These are phyloP conservation scores for Phyllosticta capitalensis DNA, from an alignment of 2,329 filamentous ascomycete species.

Conservation along the genomic window DNA sequence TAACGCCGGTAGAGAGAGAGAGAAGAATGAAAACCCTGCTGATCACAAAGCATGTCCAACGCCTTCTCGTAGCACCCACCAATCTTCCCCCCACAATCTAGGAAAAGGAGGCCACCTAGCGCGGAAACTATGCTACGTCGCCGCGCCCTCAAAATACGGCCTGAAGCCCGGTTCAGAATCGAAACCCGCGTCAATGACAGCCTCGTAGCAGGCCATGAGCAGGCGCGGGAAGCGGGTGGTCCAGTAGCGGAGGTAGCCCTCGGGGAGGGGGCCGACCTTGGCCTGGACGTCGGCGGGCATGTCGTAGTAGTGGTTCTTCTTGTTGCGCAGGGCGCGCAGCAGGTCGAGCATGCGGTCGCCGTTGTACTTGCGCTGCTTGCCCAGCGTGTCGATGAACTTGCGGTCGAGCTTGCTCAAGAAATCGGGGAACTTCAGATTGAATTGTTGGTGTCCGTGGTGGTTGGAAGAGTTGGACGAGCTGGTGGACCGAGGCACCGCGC, in stretches of 20 bases:
- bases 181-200: constrained; percentile 58
- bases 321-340: constrained; percentile 81
- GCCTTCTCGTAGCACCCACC: no score
- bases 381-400: constrained; percentile 78
- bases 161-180: constrained; percentile 56
- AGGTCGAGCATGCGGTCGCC: constrained; percentile 76
- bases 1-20: no score
- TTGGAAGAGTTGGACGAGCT: constrained; percentile 39
- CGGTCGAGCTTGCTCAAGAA: constrained; percentile 69
- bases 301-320: constrained; percentile 96
- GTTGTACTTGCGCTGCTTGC: constrained; percentile 92
- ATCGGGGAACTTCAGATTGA: constrained; percentile 53
- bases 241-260: constrained; percentile 81
- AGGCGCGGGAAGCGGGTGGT: constrained; percentile 67
- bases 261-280: constrained; percentile 63
- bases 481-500: background rate
- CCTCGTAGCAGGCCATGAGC: constrained; percentile 67
- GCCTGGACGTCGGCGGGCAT: constrained; percentile 73
- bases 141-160: constrained; percentile 51
- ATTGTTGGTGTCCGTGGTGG: constrained; percentile 34
- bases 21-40: no score
- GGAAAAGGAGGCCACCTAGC: no score
- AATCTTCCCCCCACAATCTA: no score
- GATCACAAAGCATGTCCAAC: no score
- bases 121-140: background rate